phyloP scores from a whole-genome alignment of 1,284 basidiomycete genomes.

The Crepidotus sp. region DNA sequence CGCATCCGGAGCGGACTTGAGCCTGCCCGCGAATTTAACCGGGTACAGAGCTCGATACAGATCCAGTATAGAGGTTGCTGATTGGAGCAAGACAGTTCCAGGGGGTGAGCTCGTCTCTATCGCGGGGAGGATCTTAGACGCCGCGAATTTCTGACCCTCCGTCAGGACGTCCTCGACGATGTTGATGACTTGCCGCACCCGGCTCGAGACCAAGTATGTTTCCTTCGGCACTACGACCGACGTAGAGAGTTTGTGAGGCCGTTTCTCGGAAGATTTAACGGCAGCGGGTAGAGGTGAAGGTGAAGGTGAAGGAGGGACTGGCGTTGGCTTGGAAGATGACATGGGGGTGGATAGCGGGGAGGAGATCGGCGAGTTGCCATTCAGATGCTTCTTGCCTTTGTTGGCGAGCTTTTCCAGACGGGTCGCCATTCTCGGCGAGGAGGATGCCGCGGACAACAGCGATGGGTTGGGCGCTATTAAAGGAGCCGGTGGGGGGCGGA shows the following conservation, averaged over 20 bases:
- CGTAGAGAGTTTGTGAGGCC: slow-evolving; percentile 13
- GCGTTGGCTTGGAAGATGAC: slow-evolving; percentile 14
- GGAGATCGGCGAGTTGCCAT: slow-evolving; percentile 24
- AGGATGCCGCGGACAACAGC: slow-evolving; percentile 23
- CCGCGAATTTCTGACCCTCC: slow-evolving; percentile 50
- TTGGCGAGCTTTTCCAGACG: slow-evolving; percentile 50
- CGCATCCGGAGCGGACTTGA: slow-evolving; percentile 47
- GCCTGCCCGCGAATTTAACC: slow-evolving; percentile 47
- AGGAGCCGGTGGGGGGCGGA: slow-evolving; percentile 18
- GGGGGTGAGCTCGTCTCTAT: slow-evolving; percentile 26
- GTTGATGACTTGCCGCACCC: slow-evolving; percentile 47
- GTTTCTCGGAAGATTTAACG: slow-evolving; percentile 17
- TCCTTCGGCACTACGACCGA: slow-evolving; percentile 34
- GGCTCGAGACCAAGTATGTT: slow-evolving; percentile 47
- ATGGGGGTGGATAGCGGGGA: slow-evolving; percentile 18
- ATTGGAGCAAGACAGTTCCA: slow-evolving; percentile 50
- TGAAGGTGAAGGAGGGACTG: slow-evolving; percentile 15
- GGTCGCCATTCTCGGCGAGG: slow-evolving; percentile 40
- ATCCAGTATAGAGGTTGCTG: slow-evolving; percentile 65
- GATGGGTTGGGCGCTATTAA: slow-evolving; percentile 1
- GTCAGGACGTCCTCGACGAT: slow-evolving; percentile 50
- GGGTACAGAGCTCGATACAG: slow-evolving; percentile 79
- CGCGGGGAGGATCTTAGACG: slow-evolving; percentile 43
- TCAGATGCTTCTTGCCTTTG: slow-evolving; percentile 39
- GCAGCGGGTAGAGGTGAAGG: slow-evolving; percentile 17